These are phyloP conservation scores for Rhodotorula glutinis DNA, from an alignment of 1,284 basidiomycete genomes.

Conservation along the genomic window DNA sequence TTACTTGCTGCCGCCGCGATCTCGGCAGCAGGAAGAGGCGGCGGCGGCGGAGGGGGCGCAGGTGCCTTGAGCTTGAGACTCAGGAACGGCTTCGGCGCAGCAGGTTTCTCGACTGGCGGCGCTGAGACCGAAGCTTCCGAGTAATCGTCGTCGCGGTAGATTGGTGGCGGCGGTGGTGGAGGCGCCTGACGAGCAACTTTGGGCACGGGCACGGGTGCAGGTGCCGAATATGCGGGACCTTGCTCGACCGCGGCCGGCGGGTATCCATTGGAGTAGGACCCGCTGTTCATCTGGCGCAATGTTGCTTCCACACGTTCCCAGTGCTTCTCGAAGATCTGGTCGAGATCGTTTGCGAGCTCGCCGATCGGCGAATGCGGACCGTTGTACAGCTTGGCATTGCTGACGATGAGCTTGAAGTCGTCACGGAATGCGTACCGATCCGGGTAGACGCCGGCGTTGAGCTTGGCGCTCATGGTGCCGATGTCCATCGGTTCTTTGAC, in stretches of 20 bases:
- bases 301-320: constrained; percentile 74
- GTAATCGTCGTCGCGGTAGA: neutral
- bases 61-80: constrained; percentile 50
- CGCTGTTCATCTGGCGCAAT: constrained; percentile 52
- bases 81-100: constrained; percentile 49
- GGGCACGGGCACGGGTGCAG: constrained; percentile 8
- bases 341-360: constrained; percentile 71
- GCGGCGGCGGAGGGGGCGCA: constrained; percentile 7
- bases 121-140: constrained; percentile 13
- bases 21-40: neutral
- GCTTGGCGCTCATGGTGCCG: constrained; percentile 79
- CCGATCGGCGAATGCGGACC: constrained; percentile 67
- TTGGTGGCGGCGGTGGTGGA: constrained; percentile 9
- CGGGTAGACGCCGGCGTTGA: constrained; percentile 76
- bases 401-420: constrained; percentile 84
- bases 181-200: neutral
- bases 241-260: neutral
- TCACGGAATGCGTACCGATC: constrained; percentile 77
- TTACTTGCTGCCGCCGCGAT: neutral
- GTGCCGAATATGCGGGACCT: neutral
- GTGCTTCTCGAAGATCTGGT: constrained; percentile 75
- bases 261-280: constrained; percentile 23
- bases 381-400: constrained; percentile 88
- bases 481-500: constrained; percentile 96
- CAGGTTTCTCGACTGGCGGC: constrained; percentile 39